These are phyloP conservation scores for Letharia columbiana DNA, from an alignment of 495 filamentous ascomycete species.

Conservation along the genomic window DNA sequence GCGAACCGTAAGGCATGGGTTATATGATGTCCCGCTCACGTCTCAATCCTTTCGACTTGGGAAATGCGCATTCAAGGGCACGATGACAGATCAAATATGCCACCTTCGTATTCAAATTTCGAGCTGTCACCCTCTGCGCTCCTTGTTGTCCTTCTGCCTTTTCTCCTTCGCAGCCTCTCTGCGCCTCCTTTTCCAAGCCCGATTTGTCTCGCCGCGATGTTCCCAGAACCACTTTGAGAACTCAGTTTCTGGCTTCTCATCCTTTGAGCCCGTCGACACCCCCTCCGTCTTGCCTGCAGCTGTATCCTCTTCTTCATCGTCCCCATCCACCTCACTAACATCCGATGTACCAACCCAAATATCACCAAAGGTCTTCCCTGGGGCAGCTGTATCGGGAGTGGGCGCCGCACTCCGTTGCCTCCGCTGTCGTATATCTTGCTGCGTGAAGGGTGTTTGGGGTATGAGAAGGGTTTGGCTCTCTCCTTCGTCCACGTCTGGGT, in stretches of 20 bases:
- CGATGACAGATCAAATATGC: neutral
- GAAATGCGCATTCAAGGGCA: neutral
- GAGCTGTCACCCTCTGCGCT: slow-evolving; percentile 1
- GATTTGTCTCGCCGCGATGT: slow-evolving; percentile 77
- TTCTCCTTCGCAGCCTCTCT: slow-evolving; percentile 77
- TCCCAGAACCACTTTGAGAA: slow-evolving; percentile 93
- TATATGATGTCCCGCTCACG: neutral
- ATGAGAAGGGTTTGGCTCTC: slow-evolving; percentile 29
- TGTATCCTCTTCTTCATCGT: slow-evolving; percentile 33
- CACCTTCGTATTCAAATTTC: neutral
- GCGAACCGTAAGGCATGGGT: neutral
- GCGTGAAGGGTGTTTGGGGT: slow-evolving; percentile 74
- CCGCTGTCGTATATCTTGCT: slow-evolving; percentile 64
- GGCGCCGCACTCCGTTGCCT: slow-evolving; percentile 77
- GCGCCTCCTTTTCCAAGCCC: slow-evolving; percentile 80
- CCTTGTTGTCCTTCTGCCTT: slow-evolving; percentile 67
- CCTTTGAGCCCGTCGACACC: slow-evolving; percentile 24
- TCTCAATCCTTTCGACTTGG: neutral
- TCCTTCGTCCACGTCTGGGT: slow-evolving; percentile 39
- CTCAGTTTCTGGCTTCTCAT: slow-evolving; percentile 46
- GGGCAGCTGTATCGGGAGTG: slow-evolving; percentile 86
- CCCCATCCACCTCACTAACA: slow-evolving; percentile 33
- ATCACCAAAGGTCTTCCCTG: slow-evolving; percentile 27
- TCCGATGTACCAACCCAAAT: slow-evolving; percentile 11
- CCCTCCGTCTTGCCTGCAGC: slow-evolving; percentile 21